These are phyloP conservation scores for Microcera coccophila DNA, from an alignment of 2,329 filamentous ascomycete species.

Conservation along the genomic window DNA sequence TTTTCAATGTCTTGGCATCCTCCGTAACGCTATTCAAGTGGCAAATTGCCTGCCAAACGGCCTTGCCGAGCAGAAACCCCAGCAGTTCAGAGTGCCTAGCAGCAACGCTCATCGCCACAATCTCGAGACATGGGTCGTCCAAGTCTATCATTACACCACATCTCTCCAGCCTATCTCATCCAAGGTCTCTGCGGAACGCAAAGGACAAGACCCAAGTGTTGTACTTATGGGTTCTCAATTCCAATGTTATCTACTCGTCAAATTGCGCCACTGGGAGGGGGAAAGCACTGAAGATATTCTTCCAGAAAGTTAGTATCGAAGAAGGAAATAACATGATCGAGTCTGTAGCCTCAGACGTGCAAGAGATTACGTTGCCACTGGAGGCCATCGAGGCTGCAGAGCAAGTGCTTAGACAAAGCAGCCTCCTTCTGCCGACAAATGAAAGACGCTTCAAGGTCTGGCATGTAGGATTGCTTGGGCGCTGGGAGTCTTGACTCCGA, in stretches of 20 bases:
- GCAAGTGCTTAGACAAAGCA: conserved; percentile 45
- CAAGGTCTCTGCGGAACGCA: background rate
- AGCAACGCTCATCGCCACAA: conserved; percentile 49
- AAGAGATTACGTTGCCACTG: conserved; percentile 54
- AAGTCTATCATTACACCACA: conserved; percentile 50
- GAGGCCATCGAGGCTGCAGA: conserved; percentile 46
- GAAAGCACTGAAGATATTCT: conserved; percentile 53
- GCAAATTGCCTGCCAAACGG: conserved; percentile 44
- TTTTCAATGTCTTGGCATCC: conserved; percentile 41
- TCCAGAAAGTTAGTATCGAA: conserved; percentile 38
- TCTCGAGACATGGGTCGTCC: conserved; percentile 54
- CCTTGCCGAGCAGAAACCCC: conserved; percentile 27
- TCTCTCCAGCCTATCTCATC: conserved; percentile 9
- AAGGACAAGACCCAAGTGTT: conserved; percentile 24
- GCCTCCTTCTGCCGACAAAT: conserved; percentile 48
- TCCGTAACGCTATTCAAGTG: conserved; percentile 56
- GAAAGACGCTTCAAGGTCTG: conserved; percentile 62
- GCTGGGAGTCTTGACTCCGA: no score
- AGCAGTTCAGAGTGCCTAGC: conserved; percentile 49
- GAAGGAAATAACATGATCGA: conserved; percentile 49
- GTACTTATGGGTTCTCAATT: conserved; percentile 55
- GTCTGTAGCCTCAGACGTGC: conserved; percentile 51
- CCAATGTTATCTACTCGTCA: conserved; percentile 51
- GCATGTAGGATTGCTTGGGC: conserved; percentile 60
- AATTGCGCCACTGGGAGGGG: conserved; percentile 29